A percentile compares a stretch with the other conserved stretches of the same genome.
These are phyloP conservation scores for Tephrocybe rancida DNA, from an alignment of 768 basidiomycete genomes.

Conservation along the genomic window DNA sequence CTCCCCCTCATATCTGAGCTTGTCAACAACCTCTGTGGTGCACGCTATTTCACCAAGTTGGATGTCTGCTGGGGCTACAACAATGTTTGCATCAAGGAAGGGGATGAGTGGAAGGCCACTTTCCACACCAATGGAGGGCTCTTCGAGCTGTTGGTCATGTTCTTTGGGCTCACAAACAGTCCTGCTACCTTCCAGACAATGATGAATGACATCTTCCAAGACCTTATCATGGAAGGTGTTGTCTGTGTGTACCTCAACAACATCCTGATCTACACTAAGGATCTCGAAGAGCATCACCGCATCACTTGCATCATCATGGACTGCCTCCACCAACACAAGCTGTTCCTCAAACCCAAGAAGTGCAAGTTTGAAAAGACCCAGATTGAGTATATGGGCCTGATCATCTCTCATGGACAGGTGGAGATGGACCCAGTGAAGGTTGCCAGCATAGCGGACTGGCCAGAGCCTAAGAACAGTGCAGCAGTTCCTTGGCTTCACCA, in stretches of 20 bases:
- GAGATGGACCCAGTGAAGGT: constrained; percentile 36
- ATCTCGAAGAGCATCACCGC: constrained; percentile 19
- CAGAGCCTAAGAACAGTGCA: background rate
- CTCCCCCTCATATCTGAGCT: constrained; percentile 31
- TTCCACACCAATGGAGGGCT: constrained; percentile 35
- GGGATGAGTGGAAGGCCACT: constrained; percentile 41
- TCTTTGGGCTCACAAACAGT: constrained; percentile 37
- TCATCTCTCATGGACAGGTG: constrained; percentile 23
- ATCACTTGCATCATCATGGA: constrained; percentile 21
- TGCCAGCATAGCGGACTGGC: constrained; percentile 18
- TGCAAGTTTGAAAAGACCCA: constrained; percentile 25
- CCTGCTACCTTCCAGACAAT: constrained; percentile 36
- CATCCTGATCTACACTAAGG: constrained; percentile 39
- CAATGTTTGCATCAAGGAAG: constrained; percentile 35
- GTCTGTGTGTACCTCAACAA: constrained; percentile 25
- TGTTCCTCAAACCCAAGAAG: constrained; percentile 36
- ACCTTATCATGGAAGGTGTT: constrained; percentile 20
- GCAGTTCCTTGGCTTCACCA: constrained; percentile 4
- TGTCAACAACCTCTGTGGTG: constrained; percentile 23
- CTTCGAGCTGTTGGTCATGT: constrained; percentile 44
- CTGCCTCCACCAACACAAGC: constrained; percentile 23
- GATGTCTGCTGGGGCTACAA: constrained; percentile 42
- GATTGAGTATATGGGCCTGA: constrained; percentile 28
- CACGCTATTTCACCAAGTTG: constrained; percentile 33
- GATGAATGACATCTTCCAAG: constrained; percentile 40